These are phyloP conservation scores for Paramyrothecium roridum DNA, from an alignment of 2,329 filamentous ascomycete species.

Conservation along the genomic window DNA sequence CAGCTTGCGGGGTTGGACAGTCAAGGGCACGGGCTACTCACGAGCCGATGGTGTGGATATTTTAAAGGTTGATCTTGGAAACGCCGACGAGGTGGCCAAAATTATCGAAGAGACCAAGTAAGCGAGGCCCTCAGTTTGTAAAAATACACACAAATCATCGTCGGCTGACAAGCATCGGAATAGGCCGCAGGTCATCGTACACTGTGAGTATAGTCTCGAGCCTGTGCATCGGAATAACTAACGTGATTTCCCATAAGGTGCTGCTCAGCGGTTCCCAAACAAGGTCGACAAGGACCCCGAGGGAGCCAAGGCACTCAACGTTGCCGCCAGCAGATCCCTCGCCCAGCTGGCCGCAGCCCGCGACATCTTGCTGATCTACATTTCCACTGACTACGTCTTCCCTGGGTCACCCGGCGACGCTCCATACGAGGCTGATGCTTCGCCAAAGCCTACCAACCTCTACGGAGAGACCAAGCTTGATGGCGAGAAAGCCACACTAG, in stretches of 20 bases:
- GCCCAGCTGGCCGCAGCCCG: constrained; percentile 63
- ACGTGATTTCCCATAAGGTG: constrained; percentile 48
- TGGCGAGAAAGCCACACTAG: constrained; percentile 63
- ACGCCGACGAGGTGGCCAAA: constrained; percentile 42
- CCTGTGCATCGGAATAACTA: not conserved
- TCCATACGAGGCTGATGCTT: constrained; percentile 67
- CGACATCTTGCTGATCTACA: constrained; percentile 67
- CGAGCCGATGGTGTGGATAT: constrained; percentile 69
- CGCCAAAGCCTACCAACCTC: constrained; percentile 70
- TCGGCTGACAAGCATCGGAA: constrained; percentile 4
- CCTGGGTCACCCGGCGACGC: constrained; percentile 73
- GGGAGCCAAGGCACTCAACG: constrained; percentile 70
- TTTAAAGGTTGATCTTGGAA: constrained; percentile 54
- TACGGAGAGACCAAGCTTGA: constrained; percentile 64
- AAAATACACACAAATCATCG: not conserved
- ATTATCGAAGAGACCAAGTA: constrained; percentile 54
- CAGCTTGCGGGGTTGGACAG: constrained; percentile 57
- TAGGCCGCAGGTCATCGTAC: constrained; percentile 75
- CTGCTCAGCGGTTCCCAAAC: constrained; percentile 85
- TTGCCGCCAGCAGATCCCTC: constrained; percentile 65
- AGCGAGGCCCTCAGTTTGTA: constrained; percentile 15
- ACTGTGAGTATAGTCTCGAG: constrained; percentile 55
- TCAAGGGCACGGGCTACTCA: constrained; percentile 70
- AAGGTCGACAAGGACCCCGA: constrained; percentile 78
- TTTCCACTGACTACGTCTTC: constrained; percentile 82